phyloP scores from a whole-genome alignment of 1,284 basidiomycete species.

The Ceratobasidium sp. region DNA sequence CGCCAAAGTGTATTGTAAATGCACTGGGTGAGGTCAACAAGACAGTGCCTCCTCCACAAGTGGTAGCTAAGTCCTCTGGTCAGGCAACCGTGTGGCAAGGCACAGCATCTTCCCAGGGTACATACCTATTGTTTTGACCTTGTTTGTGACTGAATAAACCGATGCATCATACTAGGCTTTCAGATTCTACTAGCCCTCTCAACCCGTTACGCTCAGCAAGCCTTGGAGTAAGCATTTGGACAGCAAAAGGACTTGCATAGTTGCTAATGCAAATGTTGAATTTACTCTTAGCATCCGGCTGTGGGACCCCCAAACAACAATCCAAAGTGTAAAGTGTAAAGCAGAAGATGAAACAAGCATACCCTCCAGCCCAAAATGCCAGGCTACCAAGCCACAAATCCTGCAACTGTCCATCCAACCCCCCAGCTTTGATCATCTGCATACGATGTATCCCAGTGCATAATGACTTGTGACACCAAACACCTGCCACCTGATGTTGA shows the following conservation, averaged over 20 bases:
- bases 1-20: slow-evolving; percentile 2
- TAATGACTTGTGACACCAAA: background rate
- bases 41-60: slow-evolving; percentile 1
- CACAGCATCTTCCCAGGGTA: background rate
- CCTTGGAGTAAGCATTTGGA: background rate
- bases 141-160: background rate
- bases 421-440: background rate
- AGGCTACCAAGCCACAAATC: background rate
- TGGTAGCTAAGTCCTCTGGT: slow-evolving; percentile 1
- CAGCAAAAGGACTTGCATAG: background rate
- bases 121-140: too few relatives aligned
- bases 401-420: background rate
- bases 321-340: background rate
- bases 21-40: background rate
- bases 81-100: slow-evolving; percentile 2
- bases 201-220: slow-evolving; percentile 13
- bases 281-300: background rate
- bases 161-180: background rate
- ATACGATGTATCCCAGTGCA: background rate
- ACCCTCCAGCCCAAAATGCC: background rate
- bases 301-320: background rate
- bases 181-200: background rate
- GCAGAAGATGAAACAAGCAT: background rate
- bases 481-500: background rate
- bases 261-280: background rate